phyloP scores from a whole-genome alignment of 2,329 filamentous ascomycete species.

The Juglanconis oblonga region DNA sequence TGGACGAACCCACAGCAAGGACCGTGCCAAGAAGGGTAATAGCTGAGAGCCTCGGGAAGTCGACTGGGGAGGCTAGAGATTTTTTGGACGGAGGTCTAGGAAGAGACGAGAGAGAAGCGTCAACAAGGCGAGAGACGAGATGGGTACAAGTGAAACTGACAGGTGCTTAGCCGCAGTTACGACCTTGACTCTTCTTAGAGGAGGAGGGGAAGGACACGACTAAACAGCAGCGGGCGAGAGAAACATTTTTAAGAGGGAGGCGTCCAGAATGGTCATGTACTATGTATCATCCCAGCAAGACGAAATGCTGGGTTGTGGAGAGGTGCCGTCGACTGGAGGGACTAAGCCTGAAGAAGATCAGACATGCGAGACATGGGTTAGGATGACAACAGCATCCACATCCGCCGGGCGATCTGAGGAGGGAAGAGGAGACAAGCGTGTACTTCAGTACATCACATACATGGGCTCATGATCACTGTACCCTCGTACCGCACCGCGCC shows the following conservation, averaged over 20 bases:
- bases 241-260: slow-evolving; percentile 25
- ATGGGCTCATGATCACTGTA: not conserved
- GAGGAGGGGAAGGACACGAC: slow-evolving; percentile 7
- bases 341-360: slow-evolving; percentile 38
- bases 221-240: slow-evolving; percentile 26
- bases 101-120: slow-evolving; percentile 4
- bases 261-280: slow-evolving; percentile 13
- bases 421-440: slow-evolving; percentile 11
- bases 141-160: slow-evolving; percentile 26
- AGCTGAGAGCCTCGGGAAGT: slow-evolving; percentile 17
- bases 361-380: slow-evolving; percentile 36
- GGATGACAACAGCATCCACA: slow-evolving; percentile 26
- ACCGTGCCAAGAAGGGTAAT: slow-evolving; percentile 18
- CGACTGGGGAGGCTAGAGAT: slow-evolving; percentile 9
- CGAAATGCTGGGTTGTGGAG: slow-evolving; percentile 29
- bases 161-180: slow-evolving; percentile 27
- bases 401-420: slow-evolving; percentile 28
- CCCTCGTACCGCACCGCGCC: not conserved
- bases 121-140: slow-evolving; percentile 11
- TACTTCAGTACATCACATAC: too few species aligned
- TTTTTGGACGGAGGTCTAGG: slow-evolving; percentile 8
- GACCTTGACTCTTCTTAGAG: not conserved
- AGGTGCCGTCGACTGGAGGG: slow-evolving; percentile 32
- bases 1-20: slow-evolving; percentile 14
- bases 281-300: slow-evolving; percentile 28